Conservation (phyloP, 768 basidiomycete species). For the Paxillus ammoniavirescens region DNA sequence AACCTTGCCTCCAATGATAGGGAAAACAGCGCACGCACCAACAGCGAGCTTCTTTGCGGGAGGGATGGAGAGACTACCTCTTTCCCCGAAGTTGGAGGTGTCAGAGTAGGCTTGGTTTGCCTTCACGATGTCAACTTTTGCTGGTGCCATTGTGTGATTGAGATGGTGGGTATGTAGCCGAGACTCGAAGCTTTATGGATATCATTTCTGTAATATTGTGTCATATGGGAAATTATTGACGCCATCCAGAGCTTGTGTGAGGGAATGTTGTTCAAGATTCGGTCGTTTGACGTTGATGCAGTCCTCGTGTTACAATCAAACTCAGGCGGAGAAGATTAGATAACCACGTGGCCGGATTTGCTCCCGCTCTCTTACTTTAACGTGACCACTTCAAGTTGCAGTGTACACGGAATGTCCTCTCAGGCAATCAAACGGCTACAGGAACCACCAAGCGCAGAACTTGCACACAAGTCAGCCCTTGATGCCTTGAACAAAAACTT, state of each 20-base stretch:
- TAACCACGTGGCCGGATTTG: conserved; percentile 20
- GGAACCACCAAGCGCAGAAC: conserved; percentile 45
- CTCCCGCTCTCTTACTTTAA: no score
- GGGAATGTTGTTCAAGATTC: no score
- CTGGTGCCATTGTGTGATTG: conserved; percentile 3
- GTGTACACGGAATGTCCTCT: conserved; percentile 34
- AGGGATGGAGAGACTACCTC: conserved; percentile 35
- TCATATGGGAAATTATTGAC: neutral
- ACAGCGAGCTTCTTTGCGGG: conserved; percentile 42
- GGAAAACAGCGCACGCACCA: conserved; percentile 23
- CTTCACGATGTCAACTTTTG: conserved; percentile 32
- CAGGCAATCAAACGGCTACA: conserved; percentile 47
- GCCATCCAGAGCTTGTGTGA: neutral
- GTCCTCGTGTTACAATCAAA: no score
- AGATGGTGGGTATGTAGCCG: neutral
- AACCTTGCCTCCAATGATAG: neutral
- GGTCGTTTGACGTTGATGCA: no score
- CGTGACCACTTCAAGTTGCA: no score
- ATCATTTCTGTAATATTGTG: neutral
- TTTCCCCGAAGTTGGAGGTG: conserved; percentile 41
- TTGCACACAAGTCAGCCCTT: conserved; percentile 34
- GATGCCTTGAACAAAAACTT: conserved; percentile 46
- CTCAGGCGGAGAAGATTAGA: no score
- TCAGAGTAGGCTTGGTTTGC: conserved; percentile 45
- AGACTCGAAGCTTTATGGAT: neutral